Evolutionary conservation across 75 land plant species (phyloP).

Genomic region (Pinus albicaulis): DNA sequence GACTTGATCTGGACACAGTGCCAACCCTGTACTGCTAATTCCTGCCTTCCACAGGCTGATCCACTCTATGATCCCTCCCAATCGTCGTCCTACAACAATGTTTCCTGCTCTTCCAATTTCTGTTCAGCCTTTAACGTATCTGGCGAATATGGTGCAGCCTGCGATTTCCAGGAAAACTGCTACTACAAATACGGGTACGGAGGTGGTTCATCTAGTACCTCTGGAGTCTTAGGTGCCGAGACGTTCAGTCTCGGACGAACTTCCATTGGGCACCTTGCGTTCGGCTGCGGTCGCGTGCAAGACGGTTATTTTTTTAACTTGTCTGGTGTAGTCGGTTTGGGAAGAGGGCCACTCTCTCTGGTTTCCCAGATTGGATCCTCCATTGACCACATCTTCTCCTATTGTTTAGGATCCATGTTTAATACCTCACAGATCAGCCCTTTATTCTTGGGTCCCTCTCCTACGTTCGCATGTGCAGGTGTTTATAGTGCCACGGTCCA

Average conservation of each 20-base stretch:
- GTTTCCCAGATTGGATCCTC: no score
- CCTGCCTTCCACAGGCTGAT: no score
- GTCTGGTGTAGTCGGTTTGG: conserved; percentile 22
- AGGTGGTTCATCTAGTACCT: conserved; percentile 18
- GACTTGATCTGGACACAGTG: no score
- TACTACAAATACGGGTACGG: conserved; percentile 17
- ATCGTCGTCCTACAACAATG: no score
- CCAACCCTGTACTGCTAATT: no score
- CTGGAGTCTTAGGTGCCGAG: conserved; percentile 16
- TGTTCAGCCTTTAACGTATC: no score
- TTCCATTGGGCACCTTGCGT: conserved; percentile 7
- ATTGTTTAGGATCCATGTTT: conserved; percentile 17
- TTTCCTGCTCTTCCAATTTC: no score
- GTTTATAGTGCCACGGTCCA: no score
- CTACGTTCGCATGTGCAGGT: no score
- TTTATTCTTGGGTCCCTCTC: conserved; percentile 5
- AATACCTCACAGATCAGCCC: neutral
- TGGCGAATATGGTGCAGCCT: no score
- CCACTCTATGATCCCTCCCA: no score
- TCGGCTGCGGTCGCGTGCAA: conserved; percentile 27
- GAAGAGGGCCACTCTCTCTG: conserved; percentile 10
- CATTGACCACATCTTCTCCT: conserved; percentile 18
- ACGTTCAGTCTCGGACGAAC: conserved; percentile 17
- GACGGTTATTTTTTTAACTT: neutral
- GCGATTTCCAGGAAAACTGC: no score